Evolutionary conservation across 2,329 filamentous ascomycete species (phyloP).

Genomic region (Alternaria solani): DNA sequence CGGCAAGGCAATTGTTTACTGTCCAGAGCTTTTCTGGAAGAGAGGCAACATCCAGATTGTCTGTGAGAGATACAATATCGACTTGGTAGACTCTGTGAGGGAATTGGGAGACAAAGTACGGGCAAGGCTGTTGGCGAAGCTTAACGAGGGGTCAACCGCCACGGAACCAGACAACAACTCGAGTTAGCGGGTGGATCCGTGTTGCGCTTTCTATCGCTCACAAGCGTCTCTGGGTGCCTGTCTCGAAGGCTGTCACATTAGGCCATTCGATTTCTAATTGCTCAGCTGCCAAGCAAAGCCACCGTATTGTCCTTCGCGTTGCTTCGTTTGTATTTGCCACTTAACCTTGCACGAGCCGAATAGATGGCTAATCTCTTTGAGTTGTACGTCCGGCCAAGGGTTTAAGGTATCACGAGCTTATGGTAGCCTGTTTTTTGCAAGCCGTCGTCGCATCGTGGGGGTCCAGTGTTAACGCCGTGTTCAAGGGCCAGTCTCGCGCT

Average conservation of each 20-base stretch:
- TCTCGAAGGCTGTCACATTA: neutral
- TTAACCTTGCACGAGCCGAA: neutral
- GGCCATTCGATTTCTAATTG: neutral
- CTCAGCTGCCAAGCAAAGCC: constrained; percentile 16
- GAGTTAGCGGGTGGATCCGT: neutral
- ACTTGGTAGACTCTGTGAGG: constrained; percentile 54
- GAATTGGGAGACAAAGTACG: constrained; percentile 51
- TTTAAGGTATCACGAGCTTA: neutral
- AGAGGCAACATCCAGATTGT: constrained; percentile 69
- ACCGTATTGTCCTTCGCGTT: neutral
- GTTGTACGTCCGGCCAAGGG: neutral
- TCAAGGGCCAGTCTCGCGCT: neutral
- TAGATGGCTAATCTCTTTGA: neutral
- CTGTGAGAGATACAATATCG: constrained; percentile 56
- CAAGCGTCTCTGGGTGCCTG: neutral
- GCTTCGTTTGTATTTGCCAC: neutral
- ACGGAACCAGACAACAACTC: neutral
- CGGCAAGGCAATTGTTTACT: constrained; percentile 61
- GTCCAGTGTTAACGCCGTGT: neutral
- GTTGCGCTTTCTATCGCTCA: neutral
- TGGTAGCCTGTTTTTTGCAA: neutral
- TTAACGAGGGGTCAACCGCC: neutral
- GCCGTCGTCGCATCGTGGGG: neutral
- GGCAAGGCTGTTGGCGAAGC: constrained; percentile 23
- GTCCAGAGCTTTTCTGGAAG: constrained; percentile 63